Percentiles rank a stretch among this genome's conserved stretches.
phyloP scores from a whole-genome alignment of 371 early-diverging fungal species.

The Saksenaea oblongispora region DNA sequence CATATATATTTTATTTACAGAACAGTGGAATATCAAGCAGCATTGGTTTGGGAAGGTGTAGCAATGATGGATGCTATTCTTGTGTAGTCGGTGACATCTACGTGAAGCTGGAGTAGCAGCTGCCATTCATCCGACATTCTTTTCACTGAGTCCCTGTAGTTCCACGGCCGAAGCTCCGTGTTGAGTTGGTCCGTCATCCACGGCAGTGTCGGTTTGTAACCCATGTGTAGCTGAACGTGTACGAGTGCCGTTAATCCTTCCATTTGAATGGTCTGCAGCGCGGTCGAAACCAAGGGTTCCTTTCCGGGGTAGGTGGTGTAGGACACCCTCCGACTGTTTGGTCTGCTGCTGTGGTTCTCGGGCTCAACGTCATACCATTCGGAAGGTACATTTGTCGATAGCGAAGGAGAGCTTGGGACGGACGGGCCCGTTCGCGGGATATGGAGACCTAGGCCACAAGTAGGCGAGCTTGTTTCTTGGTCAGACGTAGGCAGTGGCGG shows the following conservation, averaged over 20 bases:
- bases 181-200: slow-evolving; percentile 27
- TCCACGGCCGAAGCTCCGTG: slow-evolving; percentile 33
- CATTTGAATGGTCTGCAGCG: slow-evolving; percentile 28
- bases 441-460: slow-evolving; percentile 34
- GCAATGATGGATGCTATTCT: not conserved
- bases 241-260: slow-evolving; percentile 34
- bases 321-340: slow-evolving; percentile 8
- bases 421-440: slow-evolving; percentile 19
- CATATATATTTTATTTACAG: not conserved
- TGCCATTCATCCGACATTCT: slow-evolving; percentile 36
- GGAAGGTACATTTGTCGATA: slow-evolving; percentile 7
- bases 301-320: not conserved
- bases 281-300: slow-evolving; percentile 11
- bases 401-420: slow-evolving; percentile 19
- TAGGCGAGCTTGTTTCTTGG: slow-evolving; percentile 9
- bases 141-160: slow-evolving; percentile 20
- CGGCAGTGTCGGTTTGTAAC: slow-evolving; percentile 35
- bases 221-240: slow-evolving; percentile 31
- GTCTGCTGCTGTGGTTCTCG: slow-evolving; percentile 9
- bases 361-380: slow-evolving; percentile 5
- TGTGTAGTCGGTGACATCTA: slow-evolving; percentile 7
- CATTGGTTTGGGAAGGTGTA: not conserved
- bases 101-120: slow-evolving; percentile 24
- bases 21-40: not conserved
- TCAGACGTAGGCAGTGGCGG: not conserved